These are phyloP conservation scores for Fusarium clavum DNA, from an alignment of 2,329 filamentous ascomycete genomes.

Conservation along the genomic window DNA sequence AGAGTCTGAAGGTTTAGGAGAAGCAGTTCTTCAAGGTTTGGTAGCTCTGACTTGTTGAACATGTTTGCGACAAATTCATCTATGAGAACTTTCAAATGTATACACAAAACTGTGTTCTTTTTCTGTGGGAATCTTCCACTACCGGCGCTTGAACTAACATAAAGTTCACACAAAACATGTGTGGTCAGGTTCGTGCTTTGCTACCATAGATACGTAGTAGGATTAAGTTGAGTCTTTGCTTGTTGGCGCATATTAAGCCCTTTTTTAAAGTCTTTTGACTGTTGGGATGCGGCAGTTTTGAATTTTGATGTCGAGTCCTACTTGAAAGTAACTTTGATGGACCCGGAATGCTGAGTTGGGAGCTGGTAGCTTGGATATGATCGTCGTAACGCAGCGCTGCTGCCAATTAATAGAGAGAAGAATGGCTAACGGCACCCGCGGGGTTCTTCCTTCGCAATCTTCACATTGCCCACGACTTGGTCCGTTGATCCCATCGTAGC, in stretches of 20 bases:
- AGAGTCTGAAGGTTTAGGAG: too few relatives aligned
- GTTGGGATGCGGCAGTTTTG: not conserved
- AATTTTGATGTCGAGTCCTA: not conserved
- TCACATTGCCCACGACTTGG: not conserved
- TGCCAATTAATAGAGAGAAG: not conserved
- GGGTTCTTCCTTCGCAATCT: fast-evolving
- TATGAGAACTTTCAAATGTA: not conserved
- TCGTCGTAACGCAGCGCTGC: not conserved
- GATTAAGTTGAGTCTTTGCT: too few relatives aligned
- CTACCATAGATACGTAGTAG: not conserved
- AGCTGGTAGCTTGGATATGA: not conserved
- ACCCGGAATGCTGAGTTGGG: too few relatives aligned
- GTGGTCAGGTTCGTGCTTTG: fast-evolving
- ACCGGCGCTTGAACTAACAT: not conserved
- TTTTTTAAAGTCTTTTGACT: not conserved
- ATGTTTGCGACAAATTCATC: not conserved
- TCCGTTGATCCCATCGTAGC: not conserved
- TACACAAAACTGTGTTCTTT: not conserved
- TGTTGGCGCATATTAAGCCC: not conserved
- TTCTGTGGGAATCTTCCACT: not conserved
- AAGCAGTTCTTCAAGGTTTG: not conserved
- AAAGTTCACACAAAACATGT: not conserved
- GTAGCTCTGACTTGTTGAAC: fast-evolving
- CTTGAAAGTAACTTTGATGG: not conserved
- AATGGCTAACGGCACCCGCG: fast-evolving